Percentiles rank a stretch among this genome's conserved stretches.
phyloP scores from a whole-genome alignment of 129 eudicot species.

The Scalesia atractyloides region DNA sequence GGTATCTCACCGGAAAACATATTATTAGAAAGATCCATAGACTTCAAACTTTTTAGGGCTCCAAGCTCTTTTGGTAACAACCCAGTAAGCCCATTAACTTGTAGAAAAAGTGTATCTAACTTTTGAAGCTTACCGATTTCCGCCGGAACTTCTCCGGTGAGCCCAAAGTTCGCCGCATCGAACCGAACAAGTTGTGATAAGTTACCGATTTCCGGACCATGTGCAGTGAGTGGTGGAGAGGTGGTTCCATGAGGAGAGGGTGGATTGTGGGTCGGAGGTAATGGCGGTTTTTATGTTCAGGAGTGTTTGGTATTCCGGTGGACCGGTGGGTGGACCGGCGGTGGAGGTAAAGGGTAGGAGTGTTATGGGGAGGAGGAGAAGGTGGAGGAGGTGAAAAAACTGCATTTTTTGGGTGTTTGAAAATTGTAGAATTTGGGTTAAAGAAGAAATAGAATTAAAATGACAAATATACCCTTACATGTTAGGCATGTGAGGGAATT shows the following conservation, averaged over 20 bases:
- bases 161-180: constrained; percentile 84
- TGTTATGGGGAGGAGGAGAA: constrained; percentile 13
- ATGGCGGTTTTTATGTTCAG: too few species aligned
- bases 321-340: constrained; percentile 31
- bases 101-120: constrained; percentile 74
- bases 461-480: too few species aligned
- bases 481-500: too few species aligned
- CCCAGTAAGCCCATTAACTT: constrained; percentile 67
- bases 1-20: constrained; percentile 74
- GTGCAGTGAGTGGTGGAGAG: constrained; percentile 62
- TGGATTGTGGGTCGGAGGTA: constrained; percentile 57
- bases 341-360: constrained; percentile 22
- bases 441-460: too few species aligned
- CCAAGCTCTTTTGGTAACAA: constrained; percentile 63
- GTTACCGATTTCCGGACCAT: constrained; percentile 66
- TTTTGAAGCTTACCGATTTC: constrained; percentile 71
- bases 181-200: constrained; percentile 52
- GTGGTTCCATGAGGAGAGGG: constrained; percentile 67
- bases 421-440: too few species aligned
- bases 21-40: constrained; percentile 87
- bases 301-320: constrained; percentile 61
- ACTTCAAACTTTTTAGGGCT: constrained; percentile 54
- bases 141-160: constrained; percentile 67
- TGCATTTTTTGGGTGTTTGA: constrained; percentile 27
- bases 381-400: constrained; percentile 34